Percentiles rank a stretch among this genome's conserved stretches.
Conservation (phyloP, 352 stramenopile genomes). For the Phytophthora megakarya region DNA sequence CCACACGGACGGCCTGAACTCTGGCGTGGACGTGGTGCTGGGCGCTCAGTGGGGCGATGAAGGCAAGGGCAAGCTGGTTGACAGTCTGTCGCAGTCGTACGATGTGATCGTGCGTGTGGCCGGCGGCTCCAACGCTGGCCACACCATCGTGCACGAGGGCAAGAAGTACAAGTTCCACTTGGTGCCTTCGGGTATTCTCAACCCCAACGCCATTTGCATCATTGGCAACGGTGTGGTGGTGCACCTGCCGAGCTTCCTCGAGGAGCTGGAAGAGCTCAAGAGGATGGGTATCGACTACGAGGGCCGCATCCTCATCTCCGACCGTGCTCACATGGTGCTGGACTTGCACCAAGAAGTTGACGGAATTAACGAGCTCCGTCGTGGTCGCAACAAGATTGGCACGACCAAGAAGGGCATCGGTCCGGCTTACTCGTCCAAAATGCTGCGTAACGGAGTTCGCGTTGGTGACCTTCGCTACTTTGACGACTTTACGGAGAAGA, state of each 20-base stretch:
- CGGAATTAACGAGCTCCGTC: conserved; percentile 83
- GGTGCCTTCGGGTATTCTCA: conserved; percentile 97
- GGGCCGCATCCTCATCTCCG: conserved; percentile 96
- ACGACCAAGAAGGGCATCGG: conserved; percentile 99
- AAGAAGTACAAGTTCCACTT: conserved; percentile 99
- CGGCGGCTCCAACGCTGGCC: conserved; percentile 97
- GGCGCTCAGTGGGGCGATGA: conserved; percentile 99
- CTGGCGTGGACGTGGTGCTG: conserved; percentile 93
- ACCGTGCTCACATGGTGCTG: conserved; percentile 98
- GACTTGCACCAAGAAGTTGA: conserved; percentile 97
- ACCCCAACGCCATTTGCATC: conserved; percentile 95
- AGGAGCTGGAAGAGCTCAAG: conserved; percentile 93
- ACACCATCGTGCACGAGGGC: conserved; percentile 98
- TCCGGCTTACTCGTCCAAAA: conserved; percentile 98
- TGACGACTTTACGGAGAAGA: conserved; percentile 89
- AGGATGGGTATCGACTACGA: conserved; percentile 90
- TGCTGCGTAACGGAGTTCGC: conserved; percentile 97
- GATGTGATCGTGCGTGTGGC: conserved; percentile 97
- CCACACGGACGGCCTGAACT: conserved; percentile 65
- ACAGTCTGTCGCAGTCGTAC: conserved; percentile 94
- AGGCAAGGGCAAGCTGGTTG: conserved; percentile 99
- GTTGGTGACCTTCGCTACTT: conserved; percentile 95
- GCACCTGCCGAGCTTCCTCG: conserved; percentile 96
- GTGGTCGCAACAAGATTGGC: conserved; percentile 97
- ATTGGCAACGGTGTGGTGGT: conserved; percentile 99